Percentiles rank a stretch among this genome's conserved stretches.
Evolutionary conservation across 2,329 filamentous ascomycete genomes (phyloP).

Genomic region (Fusarium redolens): DNA sequence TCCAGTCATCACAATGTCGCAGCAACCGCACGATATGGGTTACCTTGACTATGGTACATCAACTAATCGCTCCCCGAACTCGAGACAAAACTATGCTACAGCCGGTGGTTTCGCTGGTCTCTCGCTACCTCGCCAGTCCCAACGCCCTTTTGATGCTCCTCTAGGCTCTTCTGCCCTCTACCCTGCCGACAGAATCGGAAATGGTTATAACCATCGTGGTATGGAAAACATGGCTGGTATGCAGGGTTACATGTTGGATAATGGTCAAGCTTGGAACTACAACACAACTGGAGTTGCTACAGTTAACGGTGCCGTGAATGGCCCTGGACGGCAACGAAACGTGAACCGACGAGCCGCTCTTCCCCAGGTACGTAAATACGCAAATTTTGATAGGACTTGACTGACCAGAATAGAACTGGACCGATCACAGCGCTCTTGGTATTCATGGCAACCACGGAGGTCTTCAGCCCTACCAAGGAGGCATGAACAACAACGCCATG

Average conservation of each 20-base stretch:
- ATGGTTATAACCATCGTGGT: slow-evolving; percentile 69
- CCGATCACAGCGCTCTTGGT: slow-evolving; percentile 58
- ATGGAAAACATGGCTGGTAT: slow-evolving; percentile 62
- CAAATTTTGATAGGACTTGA: not conserved
- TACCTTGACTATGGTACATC: slow-evolving; percentile 76
- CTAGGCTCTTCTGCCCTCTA: slow-evolving; percentile 75
- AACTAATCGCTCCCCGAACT: slow-evolving; percentile 74
- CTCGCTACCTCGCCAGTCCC: slow-evolving; percentile 63
- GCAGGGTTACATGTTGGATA: slow-evolving; percentile 68
- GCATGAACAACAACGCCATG: slow-evolving; percentile 52
- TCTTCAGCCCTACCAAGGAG: slow-evolving; percentile 51
- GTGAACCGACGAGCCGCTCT: slow-evolving; percentile 70
- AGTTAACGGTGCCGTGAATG: slow-evolving; percentile 72
- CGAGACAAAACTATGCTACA: slow-evolving; percentile 66
- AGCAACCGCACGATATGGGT: slow-evolving; percentile 69
- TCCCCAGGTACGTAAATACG: slow-evolving; percentile 70
- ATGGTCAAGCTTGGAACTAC: slow-evolving; percentile 85
- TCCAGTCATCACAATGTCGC: slow-evolving; percentile 51
- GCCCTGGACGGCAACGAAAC: slow-evolving; percentile 67
- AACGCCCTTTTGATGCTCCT: slow-evolving; percentile 81
- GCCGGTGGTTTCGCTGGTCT: slow-evolving; percentile 62
- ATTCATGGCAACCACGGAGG: slow-evolving; percentile 55
- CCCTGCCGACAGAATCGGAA: slow-evolving; percentile 72
- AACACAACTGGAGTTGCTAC: slow-evolving; percentile 73
- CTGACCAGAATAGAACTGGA: slow-evolving; percentile 59